phyloP scores from a whole-genome alignment of 2,329 filamentous ascomycete genomes.

The Didymella arachidicola region DNA sequence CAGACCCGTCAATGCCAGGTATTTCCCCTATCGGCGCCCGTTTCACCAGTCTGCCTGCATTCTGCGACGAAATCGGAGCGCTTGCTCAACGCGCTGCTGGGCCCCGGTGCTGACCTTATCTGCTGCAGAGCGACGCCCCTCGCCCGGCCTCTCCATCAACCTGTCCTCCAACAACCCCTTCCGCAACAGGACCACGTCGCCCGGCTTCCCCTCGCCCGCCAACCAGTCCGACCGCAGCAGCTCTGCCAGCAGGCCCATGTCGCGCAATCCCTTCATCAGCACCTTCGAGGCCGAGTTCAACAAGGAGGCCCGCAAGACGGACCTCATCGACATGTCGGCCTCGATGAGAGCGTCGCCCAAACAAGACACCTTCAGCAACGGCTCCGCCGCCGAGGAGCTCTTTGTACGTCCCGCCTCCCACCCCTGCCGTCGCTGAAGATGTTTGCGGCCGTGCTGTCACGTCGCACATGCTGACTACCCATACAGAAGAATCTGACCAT shows the following conservation, averaged over 20 bases:
- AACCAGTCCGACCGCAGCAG: conserved; percentile 42
- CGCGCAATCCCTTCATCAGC: conserved; percentile 79
- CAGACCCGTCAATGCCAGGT: conserved; percentile 54
- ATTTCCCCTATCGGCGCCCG: conserved; percentile 45
- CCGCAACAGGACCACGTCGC: conserved; percentile 75
- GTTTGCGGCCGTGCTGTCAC: background rate
- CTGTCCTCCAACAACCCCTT: conserved; percentile 80
- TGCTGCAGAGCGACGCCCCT: conserved; percentile 55
- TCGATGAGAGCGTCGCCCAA: conserved; percentile 54
- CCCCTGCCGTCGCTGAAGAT: conserved; percentile 2
- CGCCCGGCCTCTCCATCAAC: conserved; percentile 67
- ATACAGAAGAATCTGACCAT: conserved; percentile 72
- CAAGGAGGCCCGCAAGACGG: conserved; percentile 43
- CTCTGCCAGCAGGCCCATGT: conserved; percentile 71
- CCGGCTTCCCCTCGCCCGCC: conserved; percentile 47
- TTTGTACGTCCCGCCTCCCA: conserved; percentile 69
- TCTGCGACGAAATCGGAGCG: conserved; percentile 38
- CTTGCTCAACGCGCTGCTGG: conserved; percentile 35
- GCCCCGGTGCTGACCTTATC: conserved; percentile 18
- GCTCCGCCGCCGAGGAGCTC: conserved; percentile 69
- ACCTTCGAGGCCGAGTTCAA: conserved; percentile 55
- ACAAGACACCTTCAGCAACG: conserved; percentile 50
- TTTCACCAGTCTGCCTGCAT: conserved; percentile 41
- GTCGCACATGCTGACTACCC: conserved; percentile 51
- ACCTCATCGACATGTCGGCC: conserved; percentile 50